Evolutionary conservation across 352 stramenopile species (phyloP), one percentile per base, ranked within the genome.

Genomic region (Phytopythium delawarense): DNA sequence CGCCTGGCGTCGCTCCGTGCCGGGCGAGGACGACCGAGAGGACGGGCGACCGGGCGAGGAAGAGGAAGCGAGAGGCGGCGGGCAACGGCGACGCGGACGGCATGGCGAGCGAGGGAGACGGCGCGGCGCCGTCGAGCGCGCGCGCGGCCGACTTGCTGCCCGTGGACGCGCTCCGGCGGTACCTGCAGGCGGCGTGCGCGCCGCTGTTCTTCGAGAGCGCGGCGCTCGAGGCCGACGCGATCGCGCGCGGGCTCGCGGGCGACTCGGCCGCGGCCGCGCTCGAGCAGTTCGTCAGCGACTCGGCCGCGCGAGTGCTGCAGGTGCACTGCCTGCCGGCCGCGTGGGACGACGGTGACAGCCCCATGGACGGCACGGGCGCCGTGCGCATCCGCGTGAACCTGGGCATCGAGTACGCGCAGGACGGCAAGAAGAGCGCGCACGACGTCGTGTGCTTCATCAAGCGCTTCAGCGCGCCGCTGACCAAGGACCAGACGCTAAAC

Each of bases 361-460:
- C 64, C 20, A 64, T 65, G 46, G 62, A 74, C 37, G 69, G 56
- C 1, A 64, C 70, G 11, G 54, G 12, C 7, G 59, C 21, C 20
- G 62, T 68, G 35, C 64, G 70, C 13, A 67, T 93, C 65, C 79
- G 81, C 61, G 81, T 92, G 54, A 93, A 93, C 63, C 44, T 93
- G 35, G 86, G 86, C 20, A 79, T 94, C 39, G 83, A 92, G 69
- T 94, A 94, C 56, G 63, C 72, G 21, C 53, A 71, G 16, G 40
- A 52, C 40, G 76, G 74, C 25, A 89, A 89, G 64, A 80, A 88
- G 65, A 77, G 65, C 56, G 69, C 79, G 51, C 82, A 91, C 59
- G 83, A 93, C 61, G 75, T 84, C 28, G 81, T 96, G 53, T 96
- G 87, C 65, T 92, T 96, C 63, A 92, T 96, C 65, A 96, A 96